Base-by-base conservation (phyloP, 164 flowering plant genomes). In the Liriodendron chinense region DNA sequence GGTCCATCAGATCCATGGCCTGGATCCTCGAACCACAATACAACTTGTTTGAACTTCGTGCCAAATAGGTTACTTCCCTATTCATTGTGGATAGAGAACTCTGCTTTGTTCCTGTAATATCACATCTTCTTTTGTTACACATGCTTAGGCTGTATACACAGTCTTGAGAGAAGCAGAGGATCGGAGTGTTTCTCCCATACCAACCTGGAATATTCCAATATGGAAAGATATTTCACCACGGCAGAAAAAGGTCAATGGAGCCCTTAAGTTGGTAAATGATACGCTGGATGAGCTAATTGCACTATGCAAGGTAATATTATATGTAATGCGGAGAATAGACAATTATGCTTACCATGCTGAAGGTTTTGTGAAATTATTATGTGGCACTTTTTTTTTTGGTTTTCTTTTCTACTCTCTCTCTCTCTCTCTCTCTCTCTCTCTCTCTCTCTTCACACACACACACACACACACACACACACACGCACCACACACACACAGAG, bases 151-250 rank as follows among this genome's bases (percentile, higher is more conserved):
- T 78, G 99, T 96, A 77, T 96, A 96, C 72, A 89, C 95, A 28
- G 94, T 93, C 53, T 79, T 96, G 75, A 78, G 96, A 82, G 99
- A 96, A 87, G 98, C 99, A 76, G 99, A 96, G 82, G 90, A 88
- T 80, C 84, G 99, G 57, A 96, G 99, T 83, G 84, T 88, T 71
- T 47, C 92, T 26, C 96, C 96, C 24, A 89, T 96, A 79, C 99
- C 99, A 62, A 53, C 83, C 25, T 96, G 98, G 99, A 90, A 96
- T 59, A 89, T 96, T 78, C 99, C 99, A 48, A 86, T 96, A 66
- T 96, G 99, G 99, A 96, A 93, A 84, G 99, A 96, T 77, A 85
- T 96, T 69, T 96, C 98, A 74, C 99, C 98, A 53, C 75, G 87
- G 65, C 93, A 85, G 72, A 92, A 57, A 76, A 93, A 92, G 85